A percentile compares a stretch with the other conserved stretches of the same genome.
These are phyloP conservation scores for Nemania sp. DNA, from an alignment of 2,329 filamentous ascomycete genomes.

Conservation along the genomic window DNA sequence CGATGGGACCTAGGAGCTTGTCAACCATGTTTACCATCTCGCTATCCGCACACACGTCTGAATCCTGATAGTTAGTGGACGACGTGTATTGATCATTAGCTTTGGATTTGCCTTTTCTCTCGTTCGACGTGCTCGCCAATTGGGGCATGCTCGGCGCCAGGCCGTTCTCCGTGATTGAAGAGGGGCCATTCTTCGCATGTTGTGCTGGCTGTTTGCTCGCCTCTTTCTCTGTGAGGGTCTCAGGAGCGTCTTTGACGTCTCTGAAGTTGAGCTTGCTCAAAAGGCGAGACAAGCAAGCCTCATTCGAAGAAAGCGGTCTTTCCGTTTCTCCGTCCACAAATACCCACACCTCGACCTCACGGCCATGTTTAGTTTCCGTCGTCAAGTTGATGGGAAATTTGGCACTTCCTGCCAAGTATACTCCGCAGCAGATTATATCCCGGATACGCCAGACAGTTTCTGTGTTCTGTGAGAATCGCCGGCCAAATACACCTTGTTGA, in stretches of 20 bases:
- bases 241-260: constrained; percentile 16
- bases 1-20: constrained; percentile 40
- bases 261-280: constrained; percentile 31
- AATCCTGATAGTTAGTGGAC: constrained; percentile 26
- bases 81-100: constrained; percentile 20
- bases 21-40: constrained; percentile 50
- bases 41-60: constrained; percentile 39
- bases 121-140: constrained; percentile 3
- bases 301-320: constrained; percentile 22
- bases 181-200: background rate
- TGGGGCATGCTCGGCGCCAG: background rate
- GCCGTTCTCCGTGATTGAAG: background rate
- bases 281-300: constrained; percentile 30
- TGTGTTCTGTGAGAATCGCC: constrained; percentile 38
- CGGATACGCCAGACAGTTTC: constrained; percentile 52
- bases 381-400: constrained; percentile 45
- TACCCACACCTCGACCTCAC: constrained; percentile 33
- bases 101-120: constrained; percentile 31
- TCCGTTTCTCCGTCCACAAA: constrained; percentile 30
- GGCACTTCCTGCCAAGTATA: constrained; percentile 49
- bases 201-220: background rate
- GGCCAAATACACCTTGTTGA: constrained; percentile 40
- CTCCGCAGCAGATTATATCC: constrained; percentile 53
- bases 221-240: constrained; percentile 12
- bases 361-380: constrained; percentile 24